A percentile compares a stretch with the other conserved stretches of the same genome.
These are phyloP conservation scores for Euryodendron excelsum DNA, from an alignment of 148 eudicot species.

Conservation along the genomic window DNA sequence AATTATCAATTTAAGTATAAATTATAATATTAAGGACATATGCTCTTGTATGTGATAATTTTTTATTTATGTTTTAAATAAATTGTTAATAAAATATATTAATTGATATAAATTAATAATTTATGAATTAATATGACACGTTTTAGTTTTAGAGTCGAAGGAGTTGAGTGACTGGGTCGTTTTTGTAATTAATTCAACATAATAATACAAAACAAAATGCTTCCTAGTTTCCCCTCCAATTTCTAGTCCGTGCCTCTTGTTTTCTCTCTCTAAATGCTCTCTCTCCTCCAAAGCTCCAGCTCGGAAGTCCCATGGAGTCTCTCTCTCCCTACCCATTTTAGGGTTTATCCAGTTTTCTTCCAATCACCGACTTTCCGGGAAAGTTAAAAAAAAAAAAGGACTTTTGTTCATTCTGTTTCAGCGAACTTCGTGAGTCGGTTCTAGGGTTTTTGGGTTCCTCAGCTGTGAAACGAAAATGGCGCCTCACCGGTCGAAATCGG, in stretches of 20 bases:
- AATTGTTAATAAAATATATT: no score
- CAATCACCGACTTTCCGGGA: not conserved
- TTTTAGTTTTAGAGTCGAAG: no score
- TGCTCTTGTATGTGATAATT: no score
- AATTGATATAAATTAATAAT: no score
- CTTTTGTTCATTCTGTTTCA: not conserved
- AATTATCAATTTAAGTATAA: no score
- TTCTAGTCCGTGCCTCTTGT: not conserved
- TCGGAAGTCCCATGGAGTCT: constrained; percentile 28
- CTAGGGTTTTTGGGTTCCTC: constrained; percentile 3
- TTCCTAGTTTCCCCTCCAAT: constrained; percentile 20
- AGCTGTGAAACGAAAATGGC: constrained; percentile 40
- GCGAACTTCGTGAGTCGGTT: constrained; percentile 8
- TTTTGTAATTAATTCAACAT: no score
- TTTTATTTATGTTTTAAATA: no score
- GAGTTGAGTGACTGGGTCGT: no score
- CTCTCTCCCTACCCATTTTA: not conserved
- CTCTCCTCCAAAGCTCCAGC: constrained; percentile 32
- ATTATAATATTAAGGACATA: no score
- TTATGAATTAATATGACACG: no score
- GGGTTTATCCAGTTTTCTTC: constrained; percentile 1
- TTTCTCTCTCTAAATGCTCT: not conserved
- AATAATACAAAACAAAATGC: not conserved
- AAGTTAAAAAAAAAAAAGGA: not conserved
- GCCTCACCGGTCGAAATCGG: constrained; percentile 56